Evolutionary conservation across 2,329 filamentous ascomycete species (phyloP).

Genomic region (Claviceps sp.): DNA sequence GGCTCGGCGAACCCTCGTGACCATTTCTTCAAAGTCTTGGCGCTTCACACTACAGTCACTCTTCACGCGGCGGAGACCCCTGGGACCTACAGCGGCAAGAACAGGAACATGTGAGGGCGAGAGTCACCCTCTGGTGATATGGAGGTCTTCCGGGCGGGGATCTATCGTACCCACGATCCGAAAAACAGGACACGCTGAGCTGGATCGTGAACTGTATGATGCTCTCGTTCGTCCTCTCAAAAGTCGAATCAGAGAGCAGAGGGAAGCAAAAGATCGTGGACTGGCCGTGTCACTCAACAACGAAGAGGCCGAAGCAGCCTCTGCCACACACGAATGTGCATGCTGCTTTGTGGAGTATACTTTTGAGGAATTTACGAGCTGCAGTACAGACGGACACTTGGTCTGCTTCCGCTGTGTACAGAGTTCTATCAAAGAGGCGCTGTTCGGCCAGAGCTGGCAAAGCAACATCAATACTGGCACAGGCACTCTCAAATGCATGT

Average conservation of each 20-base stretch:
- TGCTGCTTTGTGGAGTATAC: slow-evolving; percentile 62
- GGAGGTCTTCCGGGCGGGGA: slow-evolving; percentile 43
- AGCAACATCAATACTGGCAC: slow-evolving; percentile 60
- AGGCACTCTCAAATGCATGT: slow-evolving; percentile 72
- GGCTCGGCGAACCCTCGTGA: slow-evolving; percentile 55
- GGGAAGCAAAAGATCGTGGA: slow-evolving; percentile 36
- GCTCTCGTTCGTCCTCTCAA: slow-evolving; percentile 43
- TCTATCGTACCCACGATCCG: slow-evolving; percentile 48
- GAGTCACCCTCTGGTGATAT: slow-evolving; percentile 48
- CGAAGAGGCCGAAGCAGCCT: slow-evolving; percentile 43
- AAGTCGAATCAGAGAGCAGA: slow-evolving; percentile 25
- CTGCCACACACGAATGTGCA: slow-evolving; percentile 54
- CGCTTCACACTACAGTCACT: slow-evolving; percentile 58
- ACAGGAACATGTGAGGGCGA: slow-evolving; percentile 40
- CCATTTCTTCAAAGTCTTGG: slow-evolving; percentile 62
- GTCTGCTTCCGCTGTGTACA: slow-evolving; percentile 75
- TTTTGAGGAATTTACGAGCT: slow-evolving; percentile 65
- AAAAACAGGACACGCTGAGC: slow-evolving; percentile 49
- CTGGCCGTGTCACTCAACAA: slow-evolving; percentile 42
- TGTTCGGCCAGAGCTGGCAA: slow-evolving; percentile 88
- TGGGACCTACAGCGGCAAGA: not conserved
- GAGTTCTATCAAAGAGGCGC: slow-evolving; percentile 67
- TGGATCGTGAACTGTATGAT: slow-evolving; percentile 47
- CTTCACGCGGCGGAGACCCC: slow-evolving; percentile 50
- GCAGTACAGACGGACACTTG: slow-evolving; percentile 54